Base-by-base conservation (phyloP, 352 stramenopile genomes). In the Phytophthora pluvialis region DNA sequence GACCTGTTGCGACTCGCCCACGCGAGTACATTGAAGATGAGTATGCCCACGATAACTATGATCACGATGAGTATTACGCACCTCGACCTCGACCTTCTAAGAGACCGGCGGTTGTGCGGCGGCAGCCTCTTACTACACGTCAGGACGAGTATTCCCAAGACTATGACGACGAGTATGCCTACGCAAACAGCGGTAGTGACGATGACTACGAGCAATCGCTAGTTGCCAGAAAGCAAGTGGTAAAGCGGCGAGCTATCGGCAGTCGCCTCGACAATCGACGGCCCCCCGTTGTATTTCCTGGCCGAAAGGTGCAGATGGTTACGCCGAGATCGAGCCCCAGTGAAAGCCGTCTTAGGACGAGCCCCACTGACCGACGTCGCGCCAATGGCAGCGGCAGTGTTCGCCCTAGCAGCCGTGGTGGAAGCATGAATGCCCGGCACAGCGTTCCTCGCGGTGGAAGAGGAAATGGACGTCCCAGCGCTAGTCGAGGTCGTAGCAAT, bases 281-380 rank as follows among this genome's bases (percentile, higher is more conserved):
- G 5, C 48, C 15, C 5, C 25, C 44, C 10, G 53, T 56, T 45
- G 12, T 57, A 21, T 21, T 16, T 26, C 52, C 43, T 52, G 54
- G 40, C 12, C 60, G 66, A 31, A 80, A 67, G 43, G 73, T 80
- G 16, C 65, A 73, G 40, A 68, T 80, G 50, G 50, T 78, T 36
- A 54, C 26, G 28, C 48, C 47, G 4, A 46, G 8, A n/a, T 26
- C 45, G 31, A 62, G 46, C 16, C 28, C 45, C 43, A 52, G 36
- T 46, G 56, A 75, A 42, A 28, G 29, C 1, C 62, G 51, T 10
- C 16, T 40, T 3, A 59, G 47, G 46, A 45, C 25, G 29, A 60
- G 13, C 18, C 39, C 51, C 15, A 59, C 29, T 25, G 51, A 60
- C 1, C 28, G 51, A 60, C 39, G 45, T 9, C 55, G 49, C 21